These are phyloP conservation scores for Malus orientalis DNA, from an alignment of 306 rosid species.

Conservation along the genomic window DNA sequence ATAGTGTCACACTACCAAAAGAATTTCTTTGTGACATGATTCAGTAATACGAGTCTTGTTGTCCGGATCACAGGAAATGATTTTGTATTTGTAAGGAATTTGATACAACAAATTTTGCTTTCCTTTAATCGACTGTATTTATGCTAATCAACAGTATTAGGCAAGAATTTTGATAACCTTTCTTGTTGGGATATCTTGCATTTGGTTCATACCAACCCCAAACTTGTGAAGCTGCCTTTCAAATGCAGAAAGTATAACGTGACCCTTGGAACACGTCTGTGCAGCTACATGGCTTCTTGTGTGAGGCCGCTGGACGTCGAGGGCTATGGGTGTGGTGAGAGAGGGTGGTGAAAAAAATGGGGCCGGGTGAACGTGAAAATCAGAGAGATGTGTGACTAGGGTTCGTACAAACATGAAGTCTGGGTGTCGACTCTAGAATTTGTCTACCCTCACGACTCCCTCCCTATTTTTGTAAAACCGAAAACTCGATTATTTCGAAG, in stretches of 20 bases:
- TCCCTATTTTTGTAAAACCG: not conserved
- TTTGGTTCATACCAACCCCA: not conserved
- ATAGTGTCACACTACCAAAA: not conserved
- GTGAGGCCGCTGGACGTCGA: no score
- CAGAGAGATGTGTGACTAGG: no score
- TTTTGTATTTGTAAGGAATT: not conserved
- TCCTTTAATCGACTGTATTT: not conserved
- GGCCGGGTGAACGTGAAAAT: no score
- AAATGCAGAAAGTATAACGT: no score
- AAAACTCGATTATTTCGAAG: not conserved
- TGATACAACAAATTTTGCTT: not conserved
- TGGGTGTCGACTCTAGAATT: no score
- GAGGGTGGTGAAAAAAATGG: no score
- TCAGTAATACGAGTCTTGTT: not conserved
- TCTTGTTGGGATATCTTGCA: not conserved
- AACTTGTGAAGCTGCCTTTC: not conserved
- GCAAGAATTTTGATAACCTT: not conserved
- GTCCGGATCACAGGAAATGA: not conserved
- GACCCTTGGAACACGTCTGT: not conserved
- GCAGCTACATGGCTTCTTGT: no score
- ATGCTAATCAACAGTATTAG: not conserved
- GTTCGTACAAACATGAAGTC: no score
- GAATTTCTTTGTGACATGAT: slow-evolving; percentile 6
- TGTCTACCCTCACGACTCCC: no score
- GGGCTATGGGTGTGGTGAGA: no score